Evolutionary conservation across 208 protist species (phyloP).

Genomic region (Trichomonas gallinae): DNA sequence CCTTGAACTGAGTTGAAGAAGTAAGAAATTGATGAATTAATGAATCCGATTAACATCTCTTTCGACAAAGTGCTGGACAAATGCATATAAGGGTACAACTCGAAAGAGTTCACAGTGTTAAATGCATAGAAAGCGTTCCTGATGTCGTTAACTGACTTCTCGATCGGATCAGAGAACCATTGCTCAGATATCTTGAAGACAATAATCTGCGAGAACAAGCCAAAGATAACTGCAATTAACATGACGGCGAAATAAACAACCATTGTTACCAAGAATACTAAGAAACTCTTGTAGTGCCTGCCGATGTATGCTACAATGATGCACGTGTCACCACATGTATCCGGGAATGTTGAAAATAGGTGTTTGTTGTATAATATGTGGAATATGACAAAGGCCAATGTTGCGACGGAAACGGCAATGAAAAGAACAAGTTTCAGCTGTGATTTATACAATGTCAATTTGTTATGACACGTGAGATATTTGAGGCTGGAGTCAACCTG

Average conservation of each 20-base stretch:
- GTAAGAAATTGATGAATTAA: no score
- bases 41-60: no score
- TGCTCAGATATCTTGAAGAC: not conserved
- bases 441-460: not conserved
- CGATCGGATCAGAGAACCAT: not conserved
- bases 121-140: not conserved
- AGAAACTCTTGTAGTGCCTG: not conserved
- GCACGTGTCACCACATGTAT: not conserved
- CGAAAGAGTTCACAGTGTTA: no score
- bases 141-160: not conserved
- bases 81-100: no score
- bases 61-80: no score
- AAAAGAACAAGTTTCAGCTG: not conserved
- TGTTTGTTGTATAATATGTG: not conserved
- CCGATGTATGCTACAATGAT: not conserved
- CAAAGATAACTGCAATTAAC: not conserved
- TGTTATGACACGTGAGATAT: not conserved
- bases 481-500: not conserved
- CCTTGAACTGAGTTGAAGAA: no score
- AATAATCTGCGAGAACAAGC: not conserved
- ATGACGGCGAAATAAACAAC: not conserved
- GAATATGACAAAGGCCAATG: not conserved
- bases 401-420: not conserved
- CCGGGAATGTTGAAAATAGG: not conserved
- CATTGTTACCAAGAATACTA: not conserved